A percentile compares a stretch with the other conserved stretches of the same genome.
phyloP scores from a whole-genome alignment of 2,329 filamentous ascomycete species.

The Botryotinia convoluta region DNA sequence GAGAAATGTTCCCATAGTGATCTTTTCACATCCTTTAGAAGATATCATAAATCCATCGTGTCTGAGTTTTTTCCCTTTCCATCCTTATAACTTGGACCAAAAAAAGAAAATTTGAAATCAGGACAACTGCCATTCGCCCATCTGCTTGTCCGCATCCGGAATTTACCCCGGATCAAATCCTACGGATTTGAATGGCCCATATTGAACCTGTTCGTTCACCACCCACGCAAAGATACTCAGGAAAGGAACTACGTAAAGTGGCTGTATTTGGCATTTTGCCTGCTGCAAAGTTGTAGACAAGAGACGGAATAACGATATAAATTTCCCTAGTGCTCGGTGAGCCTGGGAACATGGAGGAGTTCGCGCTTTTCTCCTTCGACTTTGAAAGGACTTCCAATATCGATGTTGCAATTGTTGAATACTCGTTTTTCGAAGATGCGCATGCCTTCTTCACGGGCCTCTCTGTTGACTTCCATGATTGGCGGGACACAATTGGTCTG shows the following conservation, averaged over 20 bases:
- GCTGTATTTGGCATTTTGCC: background rate
- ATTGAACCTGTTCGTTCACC: fast-evolving
- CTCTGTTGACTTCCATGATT: slow-evolving; percentile 10
- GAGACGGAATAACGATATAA: background rate
- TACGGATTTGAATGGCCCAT: background rate
- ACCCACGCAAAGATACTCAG: too few relatives aligned
- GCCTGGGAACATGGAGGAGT: background rate
- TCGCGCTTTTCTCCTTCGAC: background rate
- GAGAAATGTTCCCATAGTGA: background rate
- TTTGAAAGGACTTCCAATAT: too few relatives aligned
- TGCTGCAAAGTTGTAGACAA: background rate
- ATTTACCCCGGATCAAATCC: too few relatives aligned
- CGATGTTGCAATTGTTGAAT: background rate
- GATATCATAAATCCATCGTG: background rate
- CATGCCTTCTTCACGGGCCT: background rate
- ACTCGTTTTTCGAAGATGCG: background rate
- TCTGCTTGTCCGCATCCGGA: background rate
- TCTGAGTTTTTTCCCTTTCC: background rate
- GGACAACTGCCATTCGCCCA: background rate
- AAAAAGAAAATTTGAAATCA: background rate
- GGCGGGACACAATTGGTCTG: background rate
- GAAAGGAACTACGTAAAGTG: background rate
- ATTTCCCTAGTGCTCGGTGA: background rate
- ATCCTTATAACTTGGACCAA: background rate
- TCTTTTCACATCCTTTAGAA: background rate